Evolutionary conservation across 345 rosid genomes (phyloP), one percentile per base, ranked within the genome.

Genomic region (Euphorbia pulcherrima): DNA sequence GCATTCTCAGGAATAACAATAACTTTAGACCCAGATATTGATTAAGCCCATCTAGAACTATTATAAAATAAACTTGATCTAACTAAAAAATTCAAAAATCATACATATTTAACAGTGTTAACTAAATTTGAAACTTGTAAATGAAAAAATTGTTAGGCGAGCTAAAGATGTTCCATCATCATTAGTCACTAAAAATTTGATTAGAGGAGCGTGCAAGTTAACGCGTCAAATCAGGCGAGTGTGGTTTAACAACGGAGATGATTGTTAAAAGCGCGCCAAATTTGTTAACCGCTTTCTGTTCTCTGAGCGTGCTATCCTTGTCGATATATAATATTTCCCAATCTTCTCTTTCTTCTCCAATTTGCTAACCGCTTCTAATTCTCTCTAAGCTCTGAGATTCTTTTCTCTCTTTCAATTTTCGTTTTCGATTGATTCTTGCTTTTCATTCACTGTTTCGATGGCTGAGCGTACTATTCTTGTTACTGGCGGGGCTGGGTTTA

Each of bases 401-500:
- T 10, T 9, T 28, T 11, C 6, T 21, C 0, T 5, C n/a, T 6
- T 9, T 35, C 8, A 12, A 12, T 2, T 62, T 8, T 18, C 4
- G 33, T 55, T 35, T 17, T 24, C 14, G 21, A 28, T 13, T 23
- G 16, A 4, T 46, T 53, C 20, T 57, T 11, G 41, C 37, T 11
- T 18, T 21, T 69, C 52, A 35, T 24, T 28, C 50, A 20, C 41
- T 10, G n/a, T 57, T 11, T 10, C 28, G 30, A 60, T 61, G 71
- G 67, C 76, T 16, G 87, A 77, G 47, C 82, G 76, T 73, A 77
- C 68, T 24, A 82, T 94, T 72, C 88, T 94, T 62, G 99, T 94
- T 30, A 94, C 99, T 26, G 97, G 97, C 37, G 96, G 99, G 39
- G 99, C 99, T 65, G 99, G 99, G 12, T 94, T 90, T 80, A 89